Evolutionary conservation across 306 rosid genomes (phyloP).

Genomic region (Lablab purpureus): DNA sequence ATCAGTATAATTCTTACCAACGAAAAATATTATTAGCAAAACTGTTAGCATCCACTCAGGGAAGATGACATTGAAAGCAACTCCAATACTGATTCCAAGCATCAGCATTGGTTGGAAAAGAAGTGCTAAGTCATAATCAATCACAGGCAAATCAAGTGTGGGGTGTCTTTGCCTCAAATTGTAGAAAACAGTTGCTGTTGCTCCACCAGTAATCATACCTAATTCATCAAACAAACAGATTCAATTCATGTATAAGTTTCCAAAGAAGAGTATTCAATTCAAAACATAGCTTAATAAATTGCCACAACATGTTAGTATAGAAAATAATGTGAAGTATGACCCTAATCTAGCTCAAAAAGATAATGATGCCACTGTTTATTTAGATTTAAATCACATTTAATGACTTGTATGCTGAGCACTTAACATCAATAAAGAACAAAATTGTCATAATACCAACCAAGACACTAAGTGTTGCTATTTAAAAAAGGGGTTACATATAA

Average conservation of each 20-base stretch:
- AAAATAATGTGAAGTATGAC: neutral
- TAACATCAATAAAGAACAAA: neutral
- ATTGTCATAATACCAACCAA: neutral
- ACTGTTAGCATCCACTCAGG: conserved; percentile 85
- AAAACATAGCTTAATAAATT: neutral
- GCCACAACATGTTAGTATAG: neutral
- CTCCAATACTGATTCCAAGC: conserved; percentile 86
- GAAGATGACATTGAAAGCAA: conserved; percentile 74
- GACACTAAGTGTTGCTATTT: neutral
- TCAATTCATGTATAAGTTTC: conserved; percentile 15
- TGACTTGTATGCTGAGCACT: neutral
- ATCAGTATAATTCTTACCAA: conserved; percentile 44
- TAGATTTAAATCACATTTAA: neutral
- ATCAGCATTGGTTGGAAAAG: conserved; percentile 85
- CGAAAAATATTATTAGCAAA: conserved; percentile 64
- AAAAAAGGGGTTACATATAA: too few species aligned
- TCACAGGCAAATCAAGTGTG: conserved; percentile 73
- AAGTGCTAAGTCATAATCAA: conserved; percentile 78
- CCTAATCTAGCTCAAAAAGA: neutral
- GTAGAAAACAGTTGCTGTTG: conserved; percentile 77
- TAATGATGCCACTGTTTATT: neutral
- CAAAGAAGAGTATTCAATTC: neutral
- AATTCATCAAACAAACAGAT: conserved; percentile 35
- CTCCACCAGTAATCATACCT: conserved; percentile 85
- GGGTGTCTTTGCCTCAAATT: conserved; percentile 74